Conservation (phyloP, 768 basidiomycete genomes). For the Favolaschia claudopus region DNA sequence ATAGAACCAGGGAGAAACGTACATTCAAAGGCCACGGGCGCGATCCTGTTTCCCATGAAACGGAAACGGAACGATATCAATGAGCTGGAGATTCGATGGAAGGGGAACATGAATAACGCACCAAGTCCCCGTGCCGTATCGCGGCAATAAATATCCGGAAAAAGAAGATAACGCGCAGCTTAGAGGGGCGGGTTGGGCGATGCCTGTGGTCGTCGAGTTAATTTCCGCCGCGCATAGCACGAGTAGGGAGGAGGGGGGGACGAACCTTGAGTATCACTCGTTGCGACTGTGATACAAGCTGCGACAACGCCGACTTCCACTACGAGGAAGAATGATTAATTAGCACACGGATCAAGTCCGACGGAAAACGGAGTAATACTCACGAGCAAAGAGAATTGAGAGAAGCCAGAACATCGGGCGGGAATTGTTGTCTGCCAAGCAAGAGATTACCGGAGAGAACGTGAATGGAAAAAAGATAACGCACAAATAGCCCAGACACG, state of each 20-base stretch:
- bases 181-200: conserved; percentile 16
- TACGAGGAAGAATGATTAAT: not conserved
- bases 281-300: conserved; percentile 2
- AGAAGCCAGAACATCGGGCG: conserved; percentile 19
- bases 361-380: no score
- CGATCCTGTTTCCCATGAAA: conserved; percentile 17
- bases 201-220: not conserved
- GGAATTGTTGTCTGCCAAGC: conserved; percentile 19
- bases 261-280: conserved; percentile 17
- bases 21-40: conserved; percentile 28
- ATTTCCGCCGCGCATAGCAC: no score
- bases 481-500: conserved; percentile 10
- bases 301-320: conserved; percentile 10
- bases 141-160: conserved; percentile 5
- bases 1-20: not conserved
- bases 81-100: not conserved
- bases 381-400: not conserved
- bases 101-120: not conserved
- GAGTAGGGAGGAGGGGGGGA: not conserved
- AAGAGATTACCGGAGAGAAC: no score
- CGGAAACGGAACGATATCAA: no score
- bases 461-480: no score
- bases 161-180: conserved; percentile 8
- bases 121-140: conserved; percentile 22
- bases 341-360: no score